phyloP scores from a whole-genome alignment of 257 asterid species.

The Sherardia arvensis region DNA sequence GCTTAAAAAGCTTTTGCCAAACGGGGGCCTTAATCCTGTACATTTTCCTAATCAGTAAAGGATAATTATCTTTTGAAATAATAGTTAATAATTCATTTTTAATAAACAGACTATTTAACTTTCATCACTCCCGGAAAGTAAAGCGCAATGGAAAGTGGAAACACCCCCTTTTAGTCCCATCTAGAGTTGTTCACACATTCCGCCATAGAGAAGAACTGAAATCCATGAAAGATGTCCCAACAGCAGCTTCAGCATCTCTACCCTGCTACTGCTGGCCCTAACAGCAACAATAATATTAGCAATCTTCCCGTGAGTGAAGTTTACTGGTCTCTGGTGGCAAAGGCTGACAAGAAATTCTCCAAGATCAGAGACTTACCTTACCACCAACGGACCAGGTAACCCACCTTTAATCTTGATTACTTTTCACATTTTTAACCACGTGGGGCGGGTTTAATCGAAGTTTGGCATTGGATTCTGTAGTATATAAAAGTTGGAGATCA shows the following conservation, averaged over 20 bases:
- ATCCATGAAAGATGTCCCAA: constrained; percentile 43
- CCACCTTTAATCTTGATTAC: not conserved
- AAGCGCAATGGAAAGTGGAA: not conserved
- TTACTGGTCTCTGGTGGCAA: constrained; percentile 86
- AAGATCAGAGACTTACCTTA: constrained; percentile 93
- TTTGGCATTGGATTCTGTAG: not conserved
- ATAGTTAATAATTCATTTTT: too few relatives aligned
- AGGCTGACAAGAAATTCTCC: constrained; percentile 94
- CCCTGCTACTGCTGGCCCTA: constrained; percentile 15
- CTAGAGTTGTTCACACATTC: not conserved
- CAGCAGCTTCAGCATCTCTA: constrained; percentile 33
- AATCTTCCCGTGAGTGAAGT: constrained; percentile 76
- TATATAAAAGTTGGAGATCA: not conserved
- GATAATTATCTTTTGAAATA: too few relatives aligned
- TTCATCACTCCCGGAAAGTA: not conserved
- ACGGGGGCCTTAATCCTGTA: too few relatives aligned
- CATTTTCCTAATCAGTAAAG: too few relatives aligned
- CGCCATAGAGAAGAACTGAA: not conserved
- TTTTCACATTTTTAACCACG: not conserved
- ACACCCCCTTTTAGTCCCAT: not conserved
- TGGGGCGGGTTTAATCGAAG: constrained; percentile 3
- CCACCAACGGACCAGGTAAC: constrained; percentile 77
- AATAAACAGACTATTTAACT: too few relatives aligned
- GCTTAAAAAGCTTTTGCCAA: too few relatives aligned
- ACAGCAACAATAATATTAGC: constrained; percentile 3